phyloP scores from a whole-genome alignment of 306 rosid genomes.

The Castanea sativa region DNA sequence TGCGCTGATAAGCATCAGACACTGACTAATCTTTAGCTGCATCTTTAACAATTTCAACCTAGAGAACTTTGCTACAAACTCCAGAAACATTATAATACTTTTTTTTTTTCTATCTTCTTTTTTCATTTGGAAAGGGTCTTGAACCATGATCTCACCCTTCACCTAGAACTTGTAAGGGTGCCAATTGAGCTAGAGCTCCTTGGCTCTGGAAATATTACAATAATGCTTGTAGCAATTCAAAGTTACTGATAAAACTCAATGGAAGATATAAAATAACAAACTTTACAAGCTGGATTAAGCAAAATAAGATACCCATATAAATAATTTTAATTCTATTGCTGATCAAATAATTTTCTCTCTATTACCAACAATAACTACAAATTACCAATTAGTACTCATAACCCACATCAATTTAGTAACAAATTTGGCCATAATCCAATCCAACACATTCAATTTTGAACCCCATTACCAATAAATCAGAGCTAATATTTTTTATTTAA shows the following conservation, averaged over 20 bases:
- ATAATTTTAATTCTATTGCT: no score
- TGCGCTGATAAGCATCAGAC: not conserved
- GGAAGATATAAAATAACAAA: not conserved
- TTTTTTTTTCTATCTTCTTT: no score
- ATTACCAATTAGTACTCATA: not conserved
- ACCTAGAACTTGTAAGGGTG: no score
- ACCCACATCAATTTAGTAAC: not conserved
- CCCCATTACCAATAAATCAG: not conserved
- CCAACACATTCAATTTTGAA: not conserved
- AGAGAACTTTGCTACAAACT: not conserved
- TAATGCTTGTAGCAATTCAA: not conserved
- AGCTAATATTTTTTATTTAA: not conserved
- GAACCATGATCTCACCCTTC: no score
- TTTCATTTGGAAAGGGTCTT: no score
- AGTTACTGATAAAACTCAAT: not conserved
- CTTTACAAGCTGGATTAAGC: not conserved
- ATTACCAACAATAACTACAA: not conserved
- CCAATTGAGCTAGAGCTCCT: no score
- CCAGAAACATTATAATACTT: not conserved
- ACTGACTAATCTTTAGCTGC: not conserved
- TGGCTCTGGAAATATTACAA: not conserved
- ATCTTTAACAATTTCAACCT: not conserved
- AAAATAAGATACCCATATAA: not conserved
- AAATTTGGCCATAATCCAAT: not conserved
- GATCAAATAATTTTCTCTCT: no score